Conservation (phyloP, 2,329 filamentous ascomycete species). For the Botrytis aclada region DNA sequence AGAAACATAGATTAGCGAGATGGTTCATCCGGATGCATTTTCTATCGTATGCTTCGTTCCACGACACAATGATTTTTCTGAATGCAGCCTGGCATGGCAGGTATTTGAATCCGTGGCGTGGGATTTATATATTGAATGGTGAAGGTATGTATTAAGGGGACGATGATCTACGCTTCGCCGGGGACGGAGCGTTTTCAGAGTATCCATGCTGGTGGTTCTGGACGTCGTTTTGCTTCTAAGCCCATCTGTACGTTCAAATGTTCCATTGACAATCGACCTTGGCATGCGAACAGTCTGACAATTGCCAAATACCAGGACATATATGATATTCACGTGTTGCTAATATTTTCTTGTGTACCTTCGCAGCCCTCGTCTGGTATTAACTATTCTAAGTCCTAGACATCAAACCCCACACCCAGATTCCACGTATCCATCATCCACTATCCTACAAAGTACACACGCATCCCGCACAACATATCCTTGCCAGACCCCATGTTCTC, state of each 20-base stretch:
- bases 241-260: background rate
- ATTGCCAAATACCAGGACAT: background rate
- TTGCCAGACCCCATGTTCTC: too few species aligned
- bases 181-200: background rate
- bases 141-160: background rate
- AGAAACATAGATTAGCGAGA: background rate
- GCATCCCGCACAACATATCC: too few species aligned
- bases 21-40: background rate
- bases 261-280: background rate
- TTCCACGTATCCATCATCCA: too few species aligned
- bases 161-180: fast-evolving
- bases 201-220: background rate
- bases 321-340: background rate
- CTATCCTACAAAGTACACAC: too few species aligned
- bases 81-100: background rate
- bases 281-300: background rate
- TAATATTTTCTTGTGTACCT: too few species aligned
- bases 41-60: background rate
- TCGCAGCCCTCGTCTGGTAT: too few species aligned
- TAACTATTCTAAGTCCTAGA: too few species aligned
- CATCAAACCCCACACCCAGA: too few species aligned
- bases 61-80: background rate
- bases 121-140: background rate
- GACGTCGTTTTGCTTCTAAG: background rate
- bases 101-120: background rate